phyloP scores from a whole-genome alignment of 441 rosid species.

The Syzygium syzygioides region DNA sequence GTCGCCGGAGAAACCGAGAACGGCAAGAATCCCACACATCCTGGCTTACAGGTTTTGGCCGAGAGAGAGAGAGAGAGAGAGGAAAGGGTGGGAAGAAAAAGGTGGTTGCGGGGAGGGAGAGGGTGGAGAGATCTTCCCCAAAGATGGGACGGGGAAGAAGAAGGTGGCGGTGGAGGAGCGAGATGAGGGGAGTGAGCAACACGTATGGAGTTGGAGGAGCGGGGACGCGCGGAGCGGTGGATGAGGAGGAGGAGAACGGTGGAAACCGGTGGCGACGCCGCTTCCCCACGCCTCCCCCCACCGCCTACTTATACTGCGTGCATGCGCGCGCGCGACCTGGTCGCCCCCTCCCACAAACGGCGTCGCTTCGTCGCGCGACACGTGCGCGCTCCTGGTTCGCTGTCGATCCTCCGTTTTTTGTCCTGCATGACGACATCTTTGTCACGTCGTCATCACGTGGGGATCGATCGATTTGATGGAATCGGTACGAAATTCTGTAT shows the following conservation, averaged over 20 bases:
- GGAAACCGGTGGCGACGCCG: not conserved
- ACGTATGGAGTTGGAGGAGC: not conserved
- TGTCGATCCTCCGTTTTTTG: not conserved
- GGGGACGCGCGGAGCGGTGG: not conserved
- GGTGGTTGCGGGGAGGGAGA: not conserved
- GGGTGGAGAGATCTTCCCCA: not conserved
- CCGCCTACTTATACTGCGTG: not conserved
- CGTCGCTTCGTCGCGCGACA: not conserved
- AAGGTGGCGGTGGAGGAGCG: too few relatives aligned
- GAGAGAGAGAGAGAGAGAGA: not conserved
- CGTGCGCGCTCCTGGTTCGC: not conserved
- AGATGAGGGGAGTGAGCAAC: too few relatives aligned
- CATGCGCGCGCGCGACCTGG: not conserved
- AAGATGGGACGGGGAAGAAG: not conserved
- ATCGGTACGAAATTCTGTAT: not conserved
- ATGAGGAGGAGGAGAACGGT: not conserved
- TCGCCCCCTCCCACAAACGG: not conserved
- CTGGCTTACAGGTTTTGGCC: not conserved
- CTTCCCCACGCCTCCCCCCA: not conserved
- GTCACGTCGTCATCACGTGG: not conserved
- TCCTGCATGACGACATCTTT: not conserved
- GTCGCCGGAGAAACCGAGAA: constrained; percentile 81
- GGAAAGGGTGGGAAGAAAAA: not conserved
- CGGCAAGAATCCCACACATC: constrained; percentile 94
- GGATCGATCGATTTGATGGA: not conserved